Evolutionary conservation across 2,329 filamentous ascomycete genomes (phyloP).

Genomic region (Hypoxylon rubiginosum): DNA sequence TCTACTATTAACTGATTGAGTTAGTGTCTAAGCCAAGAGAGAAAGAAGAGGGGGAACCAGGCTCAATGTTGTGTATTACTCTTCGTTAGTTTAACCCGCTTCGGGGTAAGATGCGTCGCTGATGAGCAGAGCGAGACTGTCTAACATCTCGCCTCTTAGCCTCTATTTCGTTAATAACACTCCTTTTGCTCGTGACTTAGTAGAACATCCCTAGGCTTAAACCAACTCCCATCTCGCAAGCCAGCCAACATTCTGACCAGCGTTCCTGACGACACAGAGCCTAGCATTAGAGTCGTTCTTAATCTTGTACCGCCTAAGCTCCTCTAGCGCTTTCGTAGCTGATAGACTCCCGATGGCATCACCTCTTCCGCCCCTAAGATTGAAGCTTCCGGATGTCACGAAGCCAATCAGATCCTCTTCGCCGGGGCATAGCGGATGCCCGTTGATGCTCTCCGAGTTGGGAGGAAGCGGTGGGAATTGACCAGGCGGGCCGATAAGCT

Average conservation of each 20-base stretch:
- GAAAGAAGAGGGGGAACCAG: constrained; percentile 1
- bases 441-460: constrained; percentile 58
- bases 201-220: constrained; percentile 9
- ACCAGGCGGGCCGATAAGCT: constrained; percentile 58
- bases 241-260: constrained; percentile 83
- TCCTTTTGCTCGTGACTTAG: background rate
- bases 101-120: background rate
- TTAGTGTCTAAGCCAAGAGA: background rate
- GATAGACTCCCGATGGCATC: constrained; percentile 81
- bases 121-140: background rate
- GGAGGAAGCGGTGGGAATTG: constrained; percentile 55
- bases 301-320: constrained; percentile 51
- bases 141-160: background rate
- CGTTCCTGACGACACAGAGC: constrained; percentile 84
- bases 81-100: constrained; percentile 5
- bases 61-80: background rate
- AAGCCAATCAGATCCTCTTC: constrained; percentile 88
- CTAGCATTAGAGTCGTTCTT: constrained; percentile 58
- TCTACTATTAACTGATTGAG: background rate
- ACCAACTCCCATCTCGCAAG: constrained; percentile 82
- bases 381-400: constrained; percentile 88
- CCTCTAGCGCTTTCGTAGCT: constrained; percentile 67
- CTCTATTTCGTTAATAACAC: background rate
- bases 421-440: constrained; percentile 77
- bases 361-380: constrained; percentile 80